A percentile compares a stretch with the other conserved stretches of the same genome.
Conservation (phyloP, 768 basidiomycete species). For the Russula ochroleuca region DNA sequence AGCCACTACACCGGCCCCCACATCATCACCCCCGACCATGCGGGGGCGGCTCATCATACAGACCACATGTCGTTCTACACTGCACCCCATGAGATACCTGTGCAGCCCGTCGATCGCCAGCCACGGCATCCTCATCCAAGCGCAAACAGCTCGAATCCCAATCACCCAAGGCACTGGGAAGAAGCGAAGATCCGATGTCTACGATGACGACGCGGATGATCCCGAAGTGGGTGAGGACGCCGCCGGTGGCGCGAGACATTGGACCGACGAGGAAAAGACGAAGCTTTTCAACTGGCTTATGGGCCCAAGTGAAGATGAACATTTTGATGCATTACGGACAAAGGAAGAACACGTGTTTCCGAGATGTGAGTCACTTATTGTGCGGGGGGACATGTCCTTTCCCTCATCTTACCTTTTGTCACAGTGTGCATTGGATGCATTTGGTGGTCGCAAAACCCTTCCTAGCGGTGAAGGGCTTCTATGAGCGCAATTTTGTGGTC, state of each 20-base stretch:
- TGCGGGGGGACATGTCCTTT: background rate
- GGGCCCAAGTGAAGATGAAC: slow-evolving; percentile 64
- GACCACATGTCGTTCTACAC: slow-evolving; percentile 27
- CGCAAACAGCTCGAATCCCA: slow-evolving; percentile 25
- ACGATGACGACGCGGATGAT: slow-evolving; percentile 27
- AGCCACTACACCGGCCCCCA: slow-evolving; percentile 25
- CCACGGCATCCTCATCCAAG: slow-evolving; percentile 21
- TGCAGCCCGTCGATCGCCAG: slow-evolving; percentile 24
- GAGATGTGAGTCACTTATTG: slow-evolving; percentile 48
- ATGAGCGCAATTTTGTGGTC: slow-evolving; percentile 78
- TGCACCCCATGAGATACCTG: slow-evolving; percentile 24
- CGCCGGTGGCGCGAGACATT: slow-evolving; percentile 66
- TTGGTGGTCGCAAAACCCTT: slow-evolving; percentile 75
- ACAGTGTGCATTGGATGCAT: slow-evolving; percentile 68
- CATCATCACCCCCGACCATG: slow-evolving; percentile 25
- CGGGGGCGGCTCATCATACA: slow-evolving; percentile 24
- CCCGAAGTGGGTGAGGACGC: slow-evolving; percentile 29
- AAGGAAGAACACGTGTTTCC: slow-evolving; percentile 80
- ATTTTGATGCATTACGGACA: slow-evolving; percentile 72
- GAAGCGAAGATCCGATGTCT: slow-evolving; percentile 26
- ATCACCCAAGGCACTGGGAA: slow-evolving; percentile 17
- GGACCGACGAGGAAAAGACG: slow-evolving; percentile 81
- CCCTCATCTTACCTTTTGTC: background rate
- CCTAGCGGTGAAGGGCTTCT: slow-evolving; percentile 79
- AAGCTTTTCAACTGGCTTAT: slow-evolving; percentile 77